phyloP scores from a whole-genome alignment of 2,329 filamentous ascomycete species.

The Fulvia fulva region DNA sequence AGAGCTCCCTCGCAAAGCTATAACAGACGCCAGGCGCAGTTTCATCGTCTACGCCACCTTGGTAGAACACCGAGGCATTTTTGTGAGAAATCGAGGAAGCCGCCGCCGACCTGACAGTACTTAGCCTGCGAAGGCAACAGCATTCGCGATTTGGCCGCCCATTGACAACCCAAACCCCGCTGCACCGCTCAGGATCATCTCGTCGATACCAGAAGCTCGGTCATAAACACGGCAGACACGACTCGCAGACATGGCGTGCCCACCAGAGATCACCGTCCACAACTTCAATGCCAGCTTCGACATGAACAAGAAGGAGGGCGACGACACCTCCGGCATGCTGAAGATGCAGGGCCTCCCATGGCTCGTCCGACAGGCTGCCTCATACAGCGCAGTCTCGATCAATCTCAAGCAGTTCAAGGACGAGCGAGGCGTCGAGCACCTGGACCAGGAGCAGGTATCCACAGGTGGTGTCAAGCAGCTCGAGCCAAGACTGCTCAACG shows the following conservation, averaged over 20 bases:
- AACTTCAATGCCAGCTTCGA: conserved; percentile 67
- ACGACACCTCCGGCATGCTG: conserved; percentile 65
- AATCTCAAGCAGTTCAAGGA: conserved; percentile 51
- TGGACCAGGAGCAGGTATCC: conserved; percentile 59
- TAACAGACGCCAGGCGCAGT: neutral
- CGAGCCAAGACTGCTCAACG: conserved; percentile 57
- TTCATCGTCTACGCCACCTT: neutral
- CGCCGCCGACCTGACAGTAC: neutral
- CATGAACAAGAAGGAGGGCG: conserved; percentile 74
- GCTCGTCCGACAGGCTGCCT: conserved; percentile 51
- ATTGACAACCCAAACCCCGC: neutral
- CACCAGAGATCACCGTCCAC: conserved; percentile 57
- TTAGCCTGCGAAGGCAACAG: neutral
- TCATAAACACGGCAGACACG: neutral
- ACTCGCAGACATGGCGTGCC: conserved; percentile 63
- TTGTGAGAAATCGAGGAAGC: neutral
- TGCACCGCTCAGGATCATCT: neutral
- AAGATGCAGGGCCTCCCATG: conserved; percentile 50
- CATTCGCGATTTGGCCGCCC: neutral
- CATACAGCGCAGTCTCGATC: conserved; percentile 65
- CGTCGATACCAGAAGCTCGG: neutral
- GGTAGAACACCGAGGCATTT: neutral
- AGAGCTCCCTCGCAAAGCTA: neutral
- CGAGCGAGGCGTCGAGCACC: conserved; percentile 36
- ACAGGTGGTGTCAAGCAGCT: conserved; percentile 67